phyloP scores from a whole-genome alignment of 2,329 filamentous ascomycete genomes.

The Claviceps pazoutovae region DNA sequence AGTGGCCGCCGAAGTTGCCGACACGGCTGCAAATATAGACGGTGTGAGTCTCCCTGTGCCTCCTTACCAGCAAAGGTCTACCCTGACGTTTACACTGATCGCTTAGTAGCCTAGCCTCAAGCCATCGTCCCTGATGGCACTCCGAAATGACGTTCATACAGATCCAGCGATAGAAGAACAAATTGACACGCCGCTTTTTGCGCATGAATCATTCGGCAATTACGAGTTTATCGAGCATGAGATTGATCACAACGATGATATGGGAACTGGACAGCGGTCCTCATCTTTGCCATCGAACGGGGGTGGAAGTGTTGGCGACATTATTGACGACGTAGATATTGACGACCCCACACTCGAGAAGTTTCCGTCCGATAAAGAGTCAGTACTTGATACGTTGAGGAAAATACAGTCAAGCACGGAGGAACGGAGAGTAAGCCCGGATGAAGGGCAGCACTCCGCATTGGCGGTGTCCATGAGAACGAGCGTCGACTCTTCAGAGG shows the following conservation, averaged over 20 bases:
- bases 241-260: constrained; percentile 14
- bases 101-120: constrained; percentile 7
- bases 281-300: constrained; percentile 9
- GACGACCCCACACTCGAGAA: constrained; percentile 34
- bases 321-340: constrained; percentile 18
- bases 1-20: constrained; percentile 30
- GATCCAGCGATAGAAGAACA: background rate
- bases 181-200: constrained; percentile 26
- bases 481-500: constrained; percentile 24
- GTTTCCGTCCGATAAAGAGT: constrained; percentile 31
- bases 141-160: background rate
- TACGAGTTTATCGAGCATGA: constrained; percentile 22
- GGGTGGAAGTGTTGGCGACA: constrained; percentile 6
- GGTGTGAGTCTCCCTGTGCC: constrained; percentile 7
- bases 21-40: constrained; percentile 26
- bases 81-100: constrained; percentile 9
- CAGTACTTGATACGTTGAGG: constrained; percentile 31
- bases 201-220: constrained; percentile 32
- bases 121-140: background rate
- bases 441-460: constrained; percentile 22
- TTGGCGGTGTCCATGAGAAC: constrained; percentile 19
- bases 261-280: constrained; percentile 9
- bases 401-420: constrained; percentile 30
- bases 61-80: constrained; percentile 1
- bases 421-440: constrained; percentile 25